Evolutionary conservation across 352 stramenopile genomes (phyloP), one percentile per base, ranked within the genome.

Genomic region (Phytophthora litchii): DNA sequence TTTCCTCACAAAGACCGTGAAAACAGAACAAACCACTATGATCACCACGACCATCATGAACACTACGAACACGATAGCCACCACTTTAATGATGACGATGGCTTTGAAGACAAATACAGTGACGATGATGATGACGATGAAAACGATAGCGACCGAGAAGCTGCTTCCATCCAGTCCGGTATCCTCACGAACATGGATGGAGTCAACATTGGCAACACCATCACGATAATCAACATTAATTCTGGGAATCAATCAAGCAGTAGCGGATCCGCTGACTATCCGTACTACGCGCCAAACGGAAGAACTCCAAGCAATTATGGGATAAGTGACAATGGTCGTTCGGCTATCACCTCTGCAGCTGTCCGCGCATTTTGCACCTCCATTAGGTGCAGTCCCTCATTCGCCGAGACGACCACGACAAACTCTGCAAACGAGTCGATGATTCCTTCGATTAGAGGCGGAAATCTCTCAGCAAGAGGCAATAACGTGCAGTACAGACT

Each of bases 161-260:
- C 49, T 48, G 35, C 31, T 31, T 41, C 54, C 19, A 66, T 65
- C 34, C 48, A 61, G 53, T 66, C 56, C 23, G 77, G 53, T 58
- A 54, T 73, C 29, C 12, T 77, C 10, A 57, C 67, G 23, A 65
- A 50, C 44, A 49, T 73, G 40, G 64, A 55, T 25, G 67, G 66
- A 20, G 49, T 73, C 27, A 80, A 80, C 48, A 72, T 72, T 20
- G 67, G 67, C 54, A 80, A 80, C 52, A 70, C 58, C 14, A 76
- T 79, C 46, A 64, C 55, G 12, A 75, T 70, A 32, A 70, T 78
- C 19, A 72, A 71, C 53, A 60, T 78, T 19, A 50, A 50, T 23
- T 67, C 54, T 9, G 58, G 51, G 12, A 52, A 45, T 31, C 50
- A 50, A 41, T 32, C 27, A 17, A 51, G 25, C 42, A 20, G 17